Percentiles rank a stretch among this genome's conserved stretches.
These are phyloP conservation scores for Penicillium sp. DNA, from an alignment of 2,329 filamentous ascomycete species.

Conservation along the genomic window DNA sequence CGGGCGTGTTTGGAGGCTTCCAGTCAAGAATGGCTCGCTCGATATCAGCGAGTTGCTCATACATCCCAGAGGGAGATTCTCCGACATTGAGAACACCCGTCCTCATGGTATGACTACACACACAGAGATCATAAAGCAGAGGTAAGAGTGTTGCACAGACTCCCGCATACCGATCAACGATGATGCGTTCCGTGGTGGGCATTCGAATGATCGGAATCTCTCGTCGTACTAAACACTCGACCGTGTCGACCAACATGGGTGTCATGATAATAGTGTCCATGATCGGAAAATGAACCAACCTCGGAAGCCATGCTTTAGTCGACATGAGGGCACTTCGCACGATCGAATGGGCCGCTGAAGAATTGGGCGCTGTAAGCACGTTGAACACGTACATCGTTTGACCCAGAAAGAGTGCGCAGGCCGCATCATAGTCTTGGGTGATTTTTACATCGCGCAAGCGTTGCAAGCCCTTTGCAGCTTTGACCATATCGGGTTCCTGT, in stretches of 20 bases:
- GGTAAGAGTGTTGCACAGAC: conserved; percentile 36
- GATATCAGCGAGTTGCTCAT: conserved; percentile 26
- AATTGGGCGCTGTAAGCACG: conserved; percentile 31
- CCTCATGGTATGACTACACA: conserved; percentile 27
- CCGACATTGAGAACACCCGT: conserved; percentile 10
- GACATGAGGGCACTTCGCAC: conserved; percentile 34
- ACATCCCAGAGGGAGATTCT: conserved; percentile 8
- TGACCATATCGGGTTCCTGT: conserved; percentile 25
- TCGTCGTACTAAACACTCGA: conserved; percentile 36
- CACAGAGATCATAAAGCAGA: conserved; percentile 39
- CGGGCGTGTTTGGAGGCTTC: conserved; percentile 20
- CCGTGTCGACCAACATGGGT: conserved; percentile 38
- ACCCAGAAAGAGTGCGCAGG: conserved; percentile 30
- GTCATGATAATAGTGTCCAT: conserved; percentile 36
- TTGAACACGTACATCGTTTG: conserved; percentile 37
- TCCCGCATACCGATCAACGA: conserved; percentile 37
- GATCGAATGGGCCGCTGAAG: conserved; percentile 31
- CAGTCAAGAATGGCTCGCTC: conserved; percentile 24
- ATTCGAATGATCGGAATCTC: conserved; percentile 38
- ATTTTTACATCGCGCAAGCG: conserved; percentile 26
- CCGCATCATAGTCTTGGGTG: conserved; percentile 28
- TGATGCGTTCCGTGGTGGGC: conserved; percentile 18
- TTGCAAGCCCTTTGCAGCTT: conserved; percentile 28
- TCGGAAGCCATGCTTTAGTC: conserved; percentile 33
- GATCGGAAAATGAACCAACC: conserved; percentile 28